These are phyloP conservation scores for Citrus medica DNA, from an alignment of 345 rosid genomes.

Conservation along the genomic window DNA sequence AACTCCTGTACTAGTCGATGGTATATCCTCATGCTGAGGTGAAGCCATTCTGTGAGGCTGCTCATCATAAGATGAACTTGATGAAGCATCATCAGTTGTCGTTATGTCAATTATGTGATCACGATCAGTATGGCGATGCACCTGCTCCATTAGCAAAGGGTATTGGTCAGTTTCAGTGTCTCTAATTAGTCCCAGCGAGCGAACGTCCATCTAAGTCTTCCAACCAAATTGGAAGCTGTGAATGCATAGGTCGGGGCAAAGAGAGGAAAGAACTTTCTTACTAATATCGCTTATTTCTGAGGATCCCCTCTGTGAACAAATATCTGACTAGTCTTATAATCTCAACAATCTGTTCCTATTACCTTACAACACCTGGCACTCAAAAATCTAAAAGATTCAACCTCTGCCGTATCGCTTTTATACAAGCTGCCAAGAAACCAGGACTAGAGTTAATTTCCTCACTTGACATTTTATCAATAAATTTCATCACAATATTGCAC, in stretches of 20 bases:
- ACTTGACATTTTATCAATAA: background rate
- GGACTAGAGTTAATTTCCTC: background rate
- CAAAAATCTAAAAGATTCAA: background rate
- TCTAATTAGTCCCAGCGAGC: slow-evolving; percentile 37
- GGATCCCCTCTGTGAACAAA: slow-evolving; percentile 1
- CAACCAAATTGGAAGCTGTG: slow-evolving; percentile 18
- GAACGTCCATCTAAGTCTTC: slow-evolving; percentile 56
- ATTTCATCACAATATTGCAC: background rate
- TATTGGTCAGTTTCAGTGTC: slow-evolving; percentile 38
- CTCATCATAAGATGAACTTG: slow-evolving; percentile 43
- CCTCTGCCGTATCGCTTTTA: background rate
- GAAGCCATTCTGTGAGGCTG: slow-evolving; percentile 25
- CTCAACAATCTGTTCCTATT: slow-evolving; percentile 9
- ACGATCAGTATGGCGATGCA: slow-evolving; percentile 25
- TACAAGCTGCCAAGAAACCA: slow-evolving; percentile 17
- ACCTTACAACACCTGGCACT: slow-evolving; percentile 12
- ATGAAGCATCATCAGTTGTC: slow-evolving; percentile 40
- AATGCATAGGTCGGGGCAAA: slow-evolving; percentile 19
- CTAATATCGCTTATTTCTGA: background rate
- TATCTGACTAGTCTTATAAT: background rate
- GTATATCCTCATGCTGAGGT: slow-evolving; percentile 31
- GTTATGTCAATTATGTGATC: slow-evolving; percentile 63
- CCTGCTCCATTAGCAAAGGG: slow-evolving; percentile 67
- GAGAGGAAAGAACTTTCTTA: slow-evolving; percentile 4
- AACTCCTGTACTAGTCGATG: slow-evolving; percentile 22